Evolutionary conservation across 257 asterid genomes (phyloP).

Genomic region (Solanum rostratum): DNA sequence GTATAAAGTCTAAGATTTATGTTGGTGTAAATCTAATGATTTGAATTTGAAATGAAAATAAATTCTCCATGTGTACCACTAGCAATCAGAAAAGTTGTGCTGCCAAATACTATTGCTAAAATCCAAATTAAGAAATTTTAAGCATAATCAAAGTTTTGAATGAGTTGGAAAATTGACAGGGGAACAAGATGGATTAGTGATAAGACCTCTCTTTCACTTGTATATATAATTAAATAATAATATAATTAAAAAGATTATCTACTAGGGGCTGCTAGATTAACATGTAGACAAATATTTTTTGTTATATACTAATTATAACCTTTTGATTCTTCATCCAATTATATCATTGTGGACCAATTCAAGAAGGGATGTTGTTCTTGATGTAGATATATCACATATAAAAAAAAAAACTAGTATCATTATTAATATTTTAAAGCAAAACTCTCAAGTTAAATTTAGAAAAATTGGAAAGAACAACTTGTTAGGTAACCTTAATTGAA

Average conservation of each 20-base stretch:
- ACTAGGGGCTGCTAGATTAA: background rate
- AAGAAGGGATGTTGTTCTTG: background rate
- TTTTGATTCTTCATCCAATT: background rate
- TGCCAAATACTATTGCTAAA: background rate
- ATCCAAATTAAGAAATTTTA: background rate
- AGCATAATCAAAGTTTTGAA: background rate
- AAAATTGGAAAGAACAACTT: background rate
- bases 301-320: background rate
- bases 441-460: background rate
- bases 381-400: background rate
- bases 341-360: background rate
- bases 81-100: background rate
- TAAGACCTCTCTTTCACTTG: background rate
- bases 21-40: background rate
- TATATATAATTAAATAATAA: too few species aligned
- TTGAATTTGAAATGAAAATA: background rate
- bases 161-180: background rate
- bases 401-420: background rate
- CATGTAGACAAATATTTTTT: background rate
- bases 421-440: background rate
- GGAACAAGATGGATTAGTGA: background rate
- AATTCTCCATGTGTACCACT: background rate
- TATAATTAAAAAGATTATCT: background rate
- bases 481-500: background rate
- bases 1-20: background rate